Percentiles rank a stretch among this genome's conserved stretches.
These are phyloP conservation scores for Hysterangium stoloniferum DNA, from an alignment of 768 basidiomycete genomes.

Conservation along the genomic window DNA sequence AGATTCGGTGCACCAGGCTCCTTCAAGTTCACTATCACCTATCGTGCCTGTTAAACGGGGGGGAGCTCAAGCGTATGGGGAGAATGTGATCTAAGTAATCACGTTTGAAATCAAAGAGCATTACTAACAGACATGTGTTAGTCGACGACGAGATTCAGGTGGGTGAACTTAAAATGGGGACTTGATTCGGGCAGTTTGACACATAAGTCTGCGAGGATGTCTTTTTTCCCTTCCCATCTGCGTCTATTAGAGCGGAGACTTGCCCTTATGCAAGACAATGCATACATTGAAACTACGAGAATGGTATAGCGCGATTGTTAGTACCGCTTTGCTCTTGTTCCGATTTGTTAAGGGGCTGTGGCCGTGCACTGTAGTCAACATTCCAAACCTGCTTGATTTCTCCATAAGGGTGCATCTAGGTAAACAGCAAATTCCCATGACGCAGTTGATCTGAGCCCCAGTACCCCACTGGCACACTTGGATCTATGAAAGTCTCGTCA, in stretches of 20 bases:
- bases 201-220: no score
- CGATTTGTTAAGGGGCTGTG: conserved; percentile 25
- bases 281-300: conserved; percentile 21
- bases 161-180: conserved; percentile 1
- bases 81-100: not conserved
- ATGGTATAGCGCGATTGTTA: conserved; percentile 30
- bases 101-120: not conserved
- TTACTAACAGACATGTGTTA: conserved; percentile 26
- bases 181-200: conserved; percentile 25
- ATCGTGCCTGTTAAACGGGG: conserved; percentile 41
- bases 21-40: conserved; percentile 52
- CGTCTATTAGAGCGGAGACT: no score
- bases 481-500: conserved; percentile 25
- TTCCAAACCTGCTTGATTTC: conserved; percentile 37
- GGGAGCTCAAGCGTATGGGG: conserved; percentile 14
- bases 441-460: conserved; percentile 35
- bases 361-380: conserved; percentile 35
- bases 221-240: no score
- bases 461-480: conserved; percentile 30
- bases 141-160: not conserved
- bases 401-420: no score
- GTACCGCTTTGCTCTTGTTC: conserved; percentile 30
- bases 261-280: no score
- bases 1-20: conserved; percentile 45
- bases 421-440: not conserved